Conservation (phyloP, 2,329 filamentous ascomycete genomes). For the Calonectria honghensis region DNA sequence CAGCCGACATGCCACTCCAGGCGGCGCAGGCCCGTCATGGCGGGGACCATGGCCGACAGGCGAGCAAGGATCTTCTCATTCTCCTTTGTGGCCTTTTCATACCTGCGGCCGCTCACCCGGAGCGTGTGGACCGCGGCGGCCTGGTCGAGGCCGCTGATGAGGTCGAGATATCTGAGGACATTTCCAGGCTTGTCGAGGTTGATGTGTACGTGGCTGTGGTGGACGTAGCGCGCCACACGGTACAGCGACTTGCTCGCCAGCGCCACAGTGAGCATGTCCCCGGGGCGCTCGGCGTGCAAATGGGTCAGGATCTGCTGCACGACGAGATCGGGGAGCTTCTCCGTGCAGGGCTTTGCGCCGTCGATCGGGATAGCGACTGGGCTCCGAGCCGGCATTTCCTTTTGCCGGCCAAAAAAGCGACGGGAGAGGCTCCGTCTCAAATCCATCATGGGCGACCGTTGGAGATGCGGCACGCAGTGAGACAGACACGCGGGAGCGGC, state of each 20-base stretch:
- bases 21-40: constrained; percentile 35
- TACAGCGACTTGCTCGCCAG: constrained; percentile 28
- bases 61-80: constrained; percentile 16
- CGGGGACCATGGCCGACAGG: constrained; percentile 17
- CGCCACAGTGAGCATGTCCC: constrained; percentile 5
- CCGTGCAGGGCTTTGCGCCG: constrained; percentile 6
- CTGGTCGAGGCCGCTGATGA: constrained; percentile 36
- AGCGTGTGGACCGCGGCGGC: constrained; percentile 32
- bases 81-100: neutral
- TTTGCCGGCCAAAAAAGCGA: neutral
- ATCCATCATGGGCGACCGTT: neutral
- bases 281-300: constrained; percentile 4
- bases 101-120: constrained; percentile 19
- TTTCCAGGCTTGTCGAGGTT: constrained; percentile 29
- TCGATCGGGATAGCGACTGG: constrained; percentile 11
- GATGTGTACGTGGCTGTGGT: constrained; percentile 36
- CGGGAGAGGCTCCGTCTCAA: neutral
- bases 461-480: neutral
- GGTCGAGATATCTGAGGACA: constrained; percentile 21
- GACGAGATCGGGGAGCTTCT: constrained; percentile 31
- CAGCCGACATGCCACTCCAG: constrained; percentile 36
- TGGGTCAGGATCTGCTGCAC: constrained; percentile 32
- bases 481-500: neutral
- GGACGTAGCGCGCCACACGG: constrained; percentile 34
- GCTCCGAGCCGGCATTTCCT: neutral